Conservation (phyloP, 2,329 filamentous ascomycete genomes). For the Penicillium verrucosum region DNA sequence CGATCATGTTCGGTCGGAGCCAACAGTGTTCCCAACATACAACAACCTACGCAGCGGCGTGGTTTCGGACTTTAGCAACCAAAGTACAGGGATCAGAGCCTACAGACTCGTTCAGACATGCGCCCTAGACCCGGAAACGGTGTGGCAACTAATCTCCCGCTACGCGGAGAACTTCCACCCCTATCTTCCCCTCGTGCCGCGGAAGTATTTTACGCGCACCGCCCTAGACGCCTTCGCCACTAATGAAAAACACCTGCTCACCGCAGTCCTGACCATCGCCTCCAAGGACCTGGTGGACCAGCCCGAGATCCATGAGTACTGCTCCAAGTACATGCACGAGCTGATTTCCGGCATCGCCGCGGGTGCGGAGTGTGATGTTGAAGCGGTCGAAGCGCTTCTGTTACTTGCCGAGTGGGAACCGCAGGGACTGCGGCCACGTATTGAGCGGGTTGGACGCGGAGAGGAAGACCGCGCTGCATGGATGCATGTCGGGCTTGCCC, state of each 20-base stretch:
- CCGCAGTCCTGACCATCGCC: constrained; percentile 66
- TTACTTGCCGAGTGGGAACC: constrained; percentile 72
- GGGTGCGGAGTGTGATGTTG: constrained; percentile 64
- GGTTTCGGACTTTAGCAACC: constrained; percentile 25
- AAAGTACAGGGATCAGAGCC: constrained; percentile 35
- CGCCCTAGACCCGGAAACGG: constrained; percentile 48
- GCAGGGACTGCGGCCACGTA: constrained; percentile 58
- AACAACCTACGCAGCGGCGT: constrained; percentile 28
- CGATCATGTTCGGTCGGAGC: constrained; percentile 23
- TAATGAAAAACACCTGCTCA: constrained; percentile 65
- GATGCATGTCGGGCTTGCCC: constrained; percentile 71
- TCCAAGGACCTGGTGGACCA: constrained; percentile 68
- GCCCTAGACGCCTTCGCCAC: constrained; percentile 56
- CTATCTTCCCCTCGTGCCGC: constrained; percentile 66
- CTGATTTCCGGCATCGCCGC: constrained; percentile 65
- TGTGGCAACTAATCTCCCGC: constrained; percentile 54
- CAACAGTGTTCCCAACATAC: constrained; percentile 25
- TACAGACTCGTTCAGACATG: constrained; percentile 46
- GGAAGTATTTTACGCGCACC: constrained; percentile 55
- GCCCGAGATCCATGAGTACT: constrained; percentile 61
- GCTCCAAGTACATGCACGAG: constrained; percentile 67
- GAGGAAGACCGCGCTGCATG: constrained; percentile 72
- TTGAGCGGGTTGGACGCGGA: constrained; percentile 64
- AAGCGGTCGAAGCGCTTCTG: constrained; percentile 67
- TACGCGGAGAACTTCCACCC: constrained; percentile 66